Base-by-base conservation (phyloP, 768 basidiomycete genomes). In the Nidularia pulvinata region DNA sequence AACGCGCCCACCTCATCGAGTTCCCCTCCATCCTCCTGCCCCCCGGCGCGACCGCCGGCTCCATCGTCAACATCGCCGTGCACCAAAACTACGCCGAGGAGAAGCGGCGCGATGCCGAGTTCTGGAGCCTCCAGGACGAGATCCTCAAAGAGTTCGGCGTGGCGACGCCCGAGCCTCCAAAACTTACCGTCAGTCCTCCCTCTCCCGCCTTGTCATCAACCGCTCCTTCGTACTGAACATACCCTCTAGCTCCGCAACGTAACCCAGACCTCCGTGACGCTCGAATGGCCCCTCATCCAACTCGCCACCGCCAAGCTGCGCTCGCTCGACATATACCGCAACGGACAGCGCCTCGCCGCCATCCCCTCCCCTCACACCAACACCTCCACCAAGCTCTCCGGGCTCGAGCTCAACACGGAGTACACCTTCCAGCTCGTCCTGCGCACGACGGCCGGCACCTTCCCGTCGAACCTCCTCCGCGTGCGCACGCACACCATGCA, bases 11-110 rank as follows among this genome's bases (percentile, higher is more conserved):
- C 65, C 80, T 98, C 35, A 96, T 99, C 61, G 96, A 99, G 70
- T 99, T 98, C 69, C 97, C 97, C 1, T 98, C 97, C 0, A 80
- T 99, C 37, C 82, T 98, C 1, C 77, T 98, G 6, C 97, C 97
- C 1, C 91, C 95, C 0, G 95, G 95, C 11, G 88, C 93, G 1
- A 86, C 89, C 7, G 85, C 95, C 0, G 97, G 97, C 5, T 97
- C 94, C 16, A 98, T 99, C 59, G 93, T 99, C 61, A 97, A 94
- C 67, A 98, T 98, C 69, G 86, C 95, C 2, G 95, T 98, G 11
- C 84, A 92, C 64, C 89, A 94, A 58, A 97, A 99, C 65, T 70
- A 84, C 33, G 65, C 77, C 0, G 95, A 96, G 61, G 97, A 99
- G 68, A 83, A 86, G 60, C 82, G 85, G 57, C 83, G 93, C 55